Evolutionary conservation across 1,284 basidiomycete species (phyloP).

Genomic region (Puccinia triticina): DNA sequence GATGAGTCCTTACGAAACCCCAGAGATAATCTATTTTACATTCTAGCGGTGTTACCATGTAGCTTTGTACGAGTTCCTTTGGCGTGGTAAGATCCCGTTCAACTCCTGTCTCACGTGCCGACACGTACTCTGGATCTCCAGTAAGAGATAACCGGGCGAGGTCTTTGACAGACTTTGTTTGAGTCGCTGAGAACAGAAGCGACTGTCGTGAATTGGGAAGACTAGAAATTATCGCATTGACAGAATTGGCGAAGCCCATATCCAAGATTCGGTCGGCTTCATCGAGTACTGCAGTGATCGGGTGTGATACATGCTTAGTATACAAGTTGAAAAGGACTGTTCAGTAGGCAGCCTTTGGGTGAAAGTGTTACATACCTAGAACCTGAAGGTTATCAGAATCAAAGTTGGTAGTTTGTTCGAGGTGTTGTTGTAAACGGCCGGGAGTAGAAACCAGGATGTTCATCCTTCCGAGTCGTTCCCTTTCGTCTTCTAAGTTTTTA

Average conservation of each 20-base stretch:
- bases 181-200: slow-evolving; percentile 93
- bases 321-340: neutral
- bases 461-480: slow-evolving; percentile 84
- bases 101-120: slow-evolving; percentile 57
- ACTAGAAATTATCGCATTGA: slow-evolving; percentile 87
- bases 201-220: slow-evolving; percentile 75
- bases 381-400: slow-evolving; percentile 86
- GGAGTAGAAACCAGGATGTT: slow-evolving; percentile 97
- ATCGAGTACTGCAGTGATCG: slow-evolving; percentile 76
- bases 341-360: neutral
- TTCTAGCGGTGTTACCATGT: slow-evolving; percentile 79
- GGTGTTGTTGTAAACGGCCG: slow-evolving; percentile 89
- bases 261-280: slow-evolving; percentile 96
- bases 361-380: slow-evolving; percentile 68
- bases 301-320: neutral
- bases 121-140: slow-evolving; percentile 74
- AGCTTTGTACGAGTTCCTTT: slow-evolving; percentile 83
- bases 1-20: slow-evolving; percentile 92
- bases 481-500: slow-evolving; percentile 91
- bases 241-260: slow-evolving; percentile 87
- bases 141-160: slow-evolving; percentile 86
- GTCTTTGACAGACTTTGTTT: slow-evolving; percentile 85
- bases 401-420: slow-evolving; percentile 97
- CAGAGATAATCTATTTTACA: slow-evolving; percentile 89
- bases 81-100: slow-evolving; percentile 64